Conservation (phyloP, 495 filamentous ascomycete genomes). For the Hamigera avellanea region DNA sequence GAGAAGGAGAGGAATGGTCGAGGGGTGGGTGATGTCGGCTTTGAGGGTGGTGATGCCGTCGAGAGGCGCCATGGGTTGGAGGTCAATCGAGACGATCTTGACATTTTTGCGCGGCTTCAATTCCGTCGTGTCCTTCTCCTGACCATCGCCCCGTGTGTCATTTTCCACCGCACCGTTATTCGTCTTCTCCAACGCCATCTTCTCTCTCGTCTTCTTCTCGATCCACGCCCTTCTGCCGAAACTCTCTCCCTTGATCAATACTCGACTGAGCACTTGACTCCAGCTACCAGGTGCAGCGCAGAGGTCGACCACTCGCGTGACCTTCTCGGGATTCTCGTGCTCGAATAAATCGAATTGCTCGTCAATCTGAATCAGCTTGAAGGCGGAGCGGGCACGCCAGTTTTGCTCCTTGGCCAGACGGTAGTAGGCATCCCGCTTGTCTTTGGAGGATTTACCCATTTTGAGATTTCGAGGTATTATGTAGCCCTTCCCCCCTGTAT, state of each 20-base stretch:
- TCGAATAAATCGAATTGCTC: slow-evolving; percentile 94
- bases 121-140: slow-evolving; percentile 13
- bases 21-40: slow-evolving; percentile 95
- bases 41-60: slow-evolving; percentile 83
- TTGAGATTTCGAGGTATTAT: slow-evolving; percentile 1
- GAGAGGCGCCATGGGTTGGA: slow-evolving; percentile 89
- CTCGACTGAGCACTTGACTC: slow-evolving; percentile 89
- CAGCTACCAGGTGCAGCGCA: slow-evolving; percentile 94
- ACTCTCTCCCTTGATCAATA: slow-evolving; percentile 83
- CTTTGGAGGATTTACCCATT: slow-evolving; percentile 98
- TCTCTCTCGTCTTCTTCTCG: slow-evolving; percentile 56
- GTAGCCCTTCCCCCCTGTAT: not conserved
- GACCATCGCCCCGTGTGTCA: slow-evolving; percentile 16
- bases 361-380: slow-evolving; percentile 92
- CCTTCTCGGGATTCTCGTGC: slow-evolving; percentile 40
- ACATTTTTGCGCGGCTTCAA: slow-evolving; percentile 57
- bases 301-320: slow-evolving; percentile 90
- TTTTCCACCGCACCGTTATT: slow-evolving; percentile 16
- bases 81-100: slow-evolving; percentile 88
- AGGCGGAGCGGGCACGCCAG: slow-evolving; percentile 91
- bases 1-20: slow-evolving; percentile 79
- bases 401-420: slow-evolving; percentile 96
- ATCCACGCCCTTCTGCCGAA: slow-evolving; percentile 78
- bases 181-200: slow-evolving; percentile 29
- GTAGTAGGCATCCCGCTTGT: slow-evolving; percentile 97